Evolutionary conservation across 2,329 filamentous ascomycete genomes (phyloP), one percentile per base, ranked within the genome.

Genomic region (Sporothrix dimorphospora): DNA sequence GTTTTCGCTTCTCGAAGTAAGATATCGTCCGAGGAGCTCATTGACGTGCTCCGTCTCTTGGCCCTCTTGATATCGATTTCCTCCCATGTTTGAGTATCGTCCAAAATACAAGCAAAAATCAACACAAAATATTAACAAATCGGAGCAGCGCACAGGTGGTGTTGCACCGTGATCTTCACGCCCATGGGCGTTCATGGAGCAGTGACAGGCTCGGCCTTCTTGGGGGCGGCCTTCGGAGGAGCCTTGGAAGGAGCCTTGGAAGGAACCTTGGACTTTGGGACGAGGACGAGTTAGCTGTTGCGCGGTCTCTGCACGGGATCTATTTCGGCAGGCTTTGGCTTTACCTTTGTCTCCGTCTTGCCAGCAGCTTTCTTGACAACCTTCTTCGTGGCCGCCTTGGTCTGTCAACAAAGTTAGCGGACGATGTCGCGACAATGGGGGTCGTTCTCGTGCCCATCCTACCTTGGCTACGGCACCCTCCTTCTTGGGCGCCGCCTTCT

Each of bases 401-500:
- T 21, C 71, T 68, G 21, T n/a, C 14, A 34, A 34, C 6, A 11
- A n/a, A 4, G 55, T 59, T 40, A 59, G 55, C 27, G 34, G 34
- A 3, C 2, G 27, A n/a, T 61, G 19, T 61, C 47, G 14, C 42
- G 42, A 47, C 9, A 19, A 40, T 19, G 14, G 4, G 4, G 11
- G 19, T 12, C 4, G 19, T 12, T 40, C 16, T n/a, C 34, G 7
- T 1, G 8, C 1, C n/a, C 16, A 11, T 16, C 55, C 11, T 78
- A 78, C 79, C 79, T 81, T 80, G 69, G 77, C 78, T 6, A 71
- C 78, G 8, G 74, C 79, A 9, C 74, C 74, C 40, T 76, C 75
- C 40, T 81, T 78, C 77, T 81, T 81, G 61, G 80, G 76, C 67
- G 79, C 75, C 27, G 75, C 77, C 71, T 78, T 79, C 78, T 81